Evolutionary conservation across 352 stramenopile genomes (phyloP).

Genomic region (Phytophthora crassamura): DNA sequence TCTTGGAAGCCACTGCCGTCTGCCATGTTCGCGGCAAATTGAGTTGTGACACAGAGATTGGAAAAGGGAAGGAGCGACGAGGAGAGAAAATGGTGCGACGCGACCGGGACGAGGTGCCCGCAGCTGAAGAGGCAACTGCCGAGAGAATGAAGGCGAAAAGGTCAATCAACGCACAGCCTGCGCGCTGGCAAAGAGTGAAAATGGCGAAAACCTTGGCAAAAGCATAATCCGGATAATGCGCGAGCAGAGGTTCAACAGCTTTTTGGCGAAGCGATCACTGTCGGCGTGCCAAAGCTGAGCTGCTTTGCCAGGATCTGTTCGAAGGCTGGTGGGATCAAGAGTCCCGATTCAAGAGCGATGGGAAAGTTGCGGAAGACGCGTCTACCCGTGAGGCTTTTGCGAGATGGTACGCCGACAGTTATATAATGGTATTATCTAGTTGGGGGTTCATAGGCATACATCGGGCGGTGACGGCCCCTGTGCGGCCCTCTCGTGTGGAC

Average conservation of each 20-base stretch:
- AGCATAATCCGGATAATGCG: not conserved
- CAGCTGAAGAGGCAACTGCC: not conserved
- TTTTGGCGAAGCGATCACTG: too few species aligned
- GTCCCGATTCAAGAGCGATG: too few species aligned
- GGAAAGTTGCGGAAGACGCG: too few species aligned
- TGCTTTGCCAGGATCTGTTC: too few species aligned
- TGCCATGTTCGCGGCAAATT: constrained; percentile 16
- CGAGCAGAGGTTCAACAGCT: not conserved
- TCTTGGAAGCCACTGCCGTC: constrained; percentile 60
- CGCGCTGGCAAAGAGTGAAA: too few species aligned
- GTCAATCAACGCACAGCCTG: too few species aligned
- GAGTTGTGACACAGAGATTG: constrained; percentile 1
- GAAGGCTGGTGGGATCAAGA: too few species aligned
- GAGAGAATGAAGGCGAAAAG: not conserved
- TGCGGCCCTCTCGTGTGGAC: constrained; percentile 5
- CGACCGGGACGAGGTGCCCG: constrained; percentile 29
- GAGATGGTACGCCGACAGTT: constrained; percentile 7
- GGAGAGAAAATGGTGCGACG: not conserved
- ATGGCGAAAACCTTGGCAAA: too few species aligned
- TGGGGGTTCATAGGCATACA: constrained; percentile 37
- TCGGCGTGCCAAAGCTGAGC: too few species aligned
- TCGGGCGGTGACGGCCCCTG: constrained; percentile 7
- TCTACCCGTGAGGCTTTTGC: not conserved
- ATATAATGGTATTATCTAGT: constrained; percentile 33
- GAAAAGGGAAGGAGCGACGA: constrained; percentile 31